Evolutionary conservation across 2,329 filamentous ascomycete species (phyloP), one percentile per base, ranked within the genome.

Genomic region (Metarhizium robertsii): DNA sequence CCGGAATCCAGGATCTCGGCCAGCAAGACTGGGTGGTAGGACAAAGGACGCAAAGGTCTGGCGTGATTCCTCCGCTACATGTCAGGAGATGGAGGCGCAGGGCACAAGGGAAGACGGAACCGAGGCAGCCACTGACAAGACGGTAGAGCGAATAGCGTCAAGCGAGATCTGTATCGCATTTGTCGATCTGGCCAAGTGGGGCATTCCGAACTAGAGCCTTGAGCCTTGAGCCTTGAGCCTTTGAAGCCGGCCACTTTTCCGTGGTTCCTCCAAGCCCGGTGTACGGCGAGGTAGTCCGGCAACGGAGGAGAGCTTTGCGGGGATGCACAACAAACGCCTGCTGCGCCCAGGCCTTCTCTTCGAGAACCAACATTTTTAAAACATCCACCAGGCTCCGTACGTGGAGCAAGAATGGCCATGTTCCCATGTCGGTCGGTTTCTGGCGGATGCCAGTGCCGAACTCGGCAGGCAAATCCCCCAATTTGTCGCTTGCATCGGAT

Each of bases 1-100:
- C 54, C 50, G 54, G 50, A 47, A 56, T 34, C 54, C 50, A 53
- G 54, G 50, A 53, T 56, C 36, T 18, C 50, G 54, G 54, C 54
- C 54, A 53, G n/a, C 34, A 13, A 16, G n/a, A 2, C 40, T 50
- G 46, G 18, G 29, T 20, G 47, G 20, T 34, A 25, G 42, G 8
- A 46, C 40, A 29, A 36, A 32, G 16, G 30, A 48, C 16, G 29
- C 29, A 42, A 48, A 16, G 36, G 16, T 32, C 50, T 52, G 50
- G 36, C 50, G 50, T 52, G 50, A 52, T 43, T 43, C 38, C 32
- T 42, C 34, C 7, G 49, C 20, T 25, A 29, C 32, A 38, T 20
- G 25, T 42, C 40, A 46, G 52, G n/a, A 20, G 40, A 53, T 47
- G n/a, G 52, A 53, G 30, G 36, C 25, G 6, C 20, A 53, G 42